phyloP scores from a whole-genome alignment of 768 basidiomycete species.

The Leccinum sublutescens region DNA sequence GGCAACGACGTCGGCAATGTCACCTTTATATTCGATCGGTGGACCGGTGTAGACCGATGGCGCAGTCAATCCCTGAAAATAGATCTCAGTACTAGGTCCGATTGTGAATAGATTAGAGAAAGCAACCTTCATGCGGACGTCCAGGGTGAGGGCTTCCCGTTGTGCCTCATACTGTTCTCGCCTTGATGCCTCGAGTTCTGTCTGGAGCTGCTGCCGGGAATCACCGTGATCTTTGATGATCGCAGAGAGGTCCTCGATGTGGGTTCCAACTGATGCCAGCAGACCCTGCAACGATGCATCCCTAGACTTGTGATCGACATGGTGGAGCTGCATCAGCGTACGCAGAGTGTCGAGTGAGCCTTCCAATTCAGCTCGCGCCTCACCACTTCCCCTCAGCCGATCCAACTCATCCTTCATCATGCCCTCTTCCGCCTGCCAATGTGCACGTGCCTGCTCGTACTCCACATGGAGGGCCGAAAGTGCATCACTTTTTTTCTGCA shows the following conservation, averaged over 20 bases:
- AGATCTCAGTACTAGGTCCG: constrained; percentile 1
- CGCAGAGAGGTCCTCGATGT: constrained; percentile 48
- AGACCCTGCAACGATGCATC: constrained; percentile 51
- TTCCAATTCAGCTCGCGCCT: constrained; percentile 50
- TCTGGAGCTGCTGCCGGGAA: constrained; percentile 47
- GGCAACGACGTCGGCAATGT: constrained; percentile 53
- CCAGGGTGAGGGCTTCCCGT: constrained; percentile 38
- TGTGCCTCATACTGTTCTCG: constrained; percentile 23
- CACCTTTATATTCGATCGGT: constrained; percentile 36
- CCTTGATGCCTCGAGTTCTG: constrained; percentile 45
- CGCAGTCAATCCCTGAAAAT: constrained; percentile 23
- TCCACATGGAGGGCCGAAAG: constrained; percentile 37
- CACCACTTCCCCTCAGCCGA: constrained; percentile 36
- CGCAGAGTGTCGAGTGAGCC: constrained; percentile 47
- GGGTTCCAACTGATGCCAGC: constrained; percentile 46
- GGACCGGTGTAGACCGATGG: constrained; percentile 26
- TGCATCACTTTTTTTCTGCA: constrained; percentile 43
- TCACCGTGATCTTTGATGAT: constrained; percentile 43
- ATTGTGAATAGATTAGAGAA: neutral
- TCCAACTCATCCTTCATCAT: constrained; percentile 54
- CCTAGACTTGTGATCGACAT: constrained; percentile 48
- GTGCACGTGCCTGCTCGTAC: constrained; percentile 38
- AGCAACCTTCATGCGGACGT: constrained; percentile 39
- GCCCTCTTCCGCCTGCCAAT: constrained; percentile 51
- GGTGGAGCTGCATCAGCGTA: constrained; percentile 53